Percentiles rank a stretch among this genome's conserved stretches.
These are phyloP conservation scores for Euphrasia confusa DNA, from an alignment of 257 asterid genomes.

Conservation along the genomic window DNA sequence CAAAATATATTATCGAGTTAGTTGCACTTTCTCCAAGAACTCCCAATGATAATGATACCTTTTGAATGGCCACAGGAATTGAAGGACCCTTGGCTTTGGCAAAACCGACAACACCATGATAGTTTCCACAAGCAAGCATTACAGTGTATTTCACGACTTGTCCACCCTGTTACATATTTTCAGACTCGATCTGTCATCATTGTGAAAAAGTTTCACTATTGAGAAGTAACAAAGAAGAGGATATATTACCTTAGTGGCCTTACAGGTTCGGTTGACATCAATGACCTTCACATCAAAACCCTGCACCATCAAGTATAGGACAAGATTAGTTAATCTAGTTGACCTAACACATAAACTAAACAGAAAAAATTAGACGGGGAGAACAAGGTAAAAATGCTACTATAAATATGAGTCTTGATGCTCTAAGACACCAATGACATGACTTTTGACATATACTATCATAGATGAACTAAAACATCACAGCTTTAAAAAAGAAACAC, in stretches of 20 bases:
- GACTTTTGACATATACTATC: background rate
- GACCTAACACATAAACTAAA: background rate
- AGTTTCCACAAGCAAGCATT: constrained; percentile 90
- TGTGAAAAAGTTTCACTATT: constrained; percentile 10
- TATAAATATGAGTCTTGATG: background rate
- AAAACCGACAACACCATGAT: constrained; percentile 86
- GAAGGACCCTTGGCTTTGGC: constrained; percentile 94
- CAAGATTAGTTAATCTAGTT: constrained; percentile 15
- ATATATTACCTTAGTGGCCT: constrained; percentile 76
- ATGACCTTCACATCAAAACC: constrained; percentile 92
- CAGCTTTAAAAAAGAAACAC: background rate
- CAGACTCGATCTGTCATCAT: constrained; percentile 16
- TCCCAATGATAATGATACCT: constrained; percentile 40
- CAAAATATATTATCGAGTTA: background rate
- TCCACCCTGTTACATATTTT: constrained; percentile 56
- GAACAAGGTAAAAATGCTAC: background rate
- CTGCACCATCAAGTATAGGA: constrained; percentile 39
- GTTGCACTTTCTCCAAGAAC: background rate
- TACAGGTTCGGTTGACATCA: constrained; percentile 77
- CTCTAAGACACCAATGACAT: background rate
- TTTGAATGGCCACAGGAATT: constrained; percentile 73
- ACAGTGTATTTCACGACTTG: constrained; percentile 80
- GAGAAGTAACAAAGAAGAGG: constrained; percentile 17
- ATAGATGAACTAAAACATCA: background rate
- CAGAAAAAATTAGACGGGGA: background rate